phyloP scores from a whole-genome alignment of 1,284 basidiomycete species.

The Schizophyllum amplum region DNA sequence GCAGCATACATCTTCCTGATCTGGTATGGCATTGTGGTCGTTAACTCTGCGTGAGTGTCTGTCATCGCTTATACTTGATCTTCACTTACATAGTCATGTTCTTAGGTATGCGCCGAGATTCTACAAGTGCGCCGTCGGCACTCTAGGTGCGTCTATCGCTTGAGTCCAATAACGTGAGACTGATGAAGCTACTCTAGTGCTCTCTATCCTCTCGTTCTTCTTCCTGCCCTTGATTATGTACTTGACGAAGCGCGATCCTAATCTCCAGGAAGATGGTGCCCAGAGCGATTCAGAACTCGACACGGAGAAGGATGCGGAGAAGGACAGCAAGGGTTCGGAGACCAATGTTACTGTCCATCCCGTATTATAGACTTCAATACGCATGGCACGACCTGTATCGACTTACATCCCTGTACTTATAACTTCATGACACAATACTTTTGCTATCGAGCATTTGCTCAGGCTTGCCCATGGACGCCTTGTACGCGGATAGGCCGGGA shows the following conservation, averaged over 20 bases:
- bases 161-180: neutral
- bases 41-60: neutral
- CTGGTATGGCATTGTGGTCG: neutral
- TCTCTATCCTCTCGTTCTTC: neutral
- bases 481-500: too few species aligned
- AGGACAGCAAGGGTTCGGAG: neutral
- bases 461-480: too few species aligned
- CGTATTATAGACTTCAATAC: neutral
- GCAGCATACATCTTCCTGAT: neutral
- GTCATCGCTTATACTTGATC: too few species aligned
- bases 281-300: neutral
- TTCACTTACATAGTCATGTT: too few species aligned
- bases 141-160: neutral
- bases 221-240: neutral
- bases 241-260: neutral
- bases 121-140: neutral
- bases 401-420: too few species aligned
- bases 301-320: neutral
- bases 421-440: too few species aligned
- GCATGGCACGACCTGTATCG: too few species aligned
- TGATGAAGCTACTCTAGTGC: neutral
- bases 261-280: neutral
- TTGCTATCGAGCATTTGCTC: too few species aligned
- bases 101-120: neutral
- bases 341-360: neutral